Conservation (phyloP, 1,284 basidiomycete species). For the Baeospora myosura region DNA sequence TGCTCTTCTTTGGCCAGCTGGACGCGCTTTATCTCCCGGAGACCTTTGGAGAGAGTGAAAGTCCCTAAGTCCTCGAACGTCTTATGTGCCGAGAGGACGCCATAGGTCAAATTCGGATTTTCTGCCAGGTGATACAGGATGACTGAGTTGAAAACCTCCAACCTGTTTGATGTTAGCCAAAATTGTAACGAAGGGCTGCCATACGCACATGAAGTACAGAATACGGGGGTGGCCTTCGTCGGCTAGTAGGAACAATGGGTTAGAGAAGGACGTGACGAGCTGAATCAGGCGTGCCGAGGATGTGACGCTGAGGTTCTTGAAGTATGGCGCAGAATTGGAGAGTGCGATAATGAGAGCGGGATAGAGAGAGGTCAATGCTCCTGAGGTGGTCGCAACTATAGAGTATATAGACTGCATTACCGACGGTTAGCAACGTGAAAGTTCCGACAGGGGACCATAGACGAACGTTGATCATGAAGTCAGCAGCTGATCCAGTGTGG, state of each 20-base stretch:
- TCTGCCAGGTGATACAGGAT: slow-evolving; percentile 64
- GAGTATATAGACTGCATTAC: slow-evolving; percentile 73
- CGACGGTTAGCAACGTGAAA: slow-evolving; percentile 9
- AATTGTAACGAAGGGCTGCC: slow-evolving; percentile 1
- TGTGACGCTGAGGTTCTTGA: slow-evolving; percentile 74
- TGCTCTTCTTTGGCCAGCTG: slow-evolving; percentile 69
- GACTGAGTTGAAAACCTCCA: slow-evolving; percentile 87
- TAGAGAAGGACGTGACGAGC: slow-evolving; percentile 84
- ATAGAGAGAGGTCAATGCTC: slow-evolving; percentile 75
- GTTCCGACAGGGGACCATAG: not conserved
- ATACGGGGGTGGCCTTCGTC: slow-evolving; percentile 92
- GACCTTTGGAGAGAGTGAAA: slow-evolving; percentile 76
- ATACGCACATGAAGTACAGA: slow-evolving; percentile 76
- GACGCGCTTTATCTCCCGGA: slow-evolving; percentile 76
- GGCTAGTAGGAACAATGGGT: slow-evolving; percentile 81
- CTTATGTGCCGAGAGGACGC: slow-evolving; percentile 75
- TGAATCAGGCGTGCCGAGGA: slow-evolving; percentile 81
- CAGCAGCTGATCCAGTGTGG: slow-evolving; percentile 66
- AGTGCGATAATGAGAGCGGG: slow-evolving; percentile 87
- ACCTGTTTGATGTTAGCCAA: no score
- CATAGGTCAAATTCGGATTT: slow-evolving; percentile 86
- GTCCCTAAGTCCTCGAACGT: slow-evolving; percentile 83
- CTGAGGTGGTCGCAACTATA: slow-evolving; percentile 83
- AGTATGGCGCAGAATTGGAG: slow-evolving; percentile 81
- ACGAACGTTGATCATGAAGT: slow-evolving; percentile 84